A percentile compares a stretch with the other conserved stretches of the same genome.
Evolutionary conservation across 495 filamentous ascomycete genomes (phyloP).

Genomic region (Penicillium dipodomyicola): DNA sequence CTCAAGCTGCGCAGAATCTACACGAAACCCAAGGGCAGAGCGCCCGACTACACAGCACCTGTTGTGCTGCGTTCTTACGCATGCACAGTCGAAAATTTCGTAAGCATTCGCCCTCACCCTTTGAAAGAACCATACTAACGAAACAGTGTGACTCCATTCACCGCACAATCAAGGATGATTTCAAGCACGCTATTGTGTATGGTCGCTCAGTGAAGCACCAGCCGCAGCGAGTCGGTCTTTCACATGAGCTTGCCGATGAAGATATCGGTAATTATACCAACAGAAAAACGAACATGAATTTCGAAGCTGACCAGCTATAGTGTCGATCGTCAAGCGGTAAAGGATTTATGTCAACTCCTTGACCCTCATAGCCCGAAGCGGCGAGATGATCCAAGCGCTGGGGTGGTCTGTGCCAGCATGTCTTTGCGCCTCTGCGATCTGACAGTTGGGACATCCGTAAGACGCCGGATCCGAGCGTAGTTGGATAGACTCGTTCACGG

Average conservation of each 20-base stretch:
- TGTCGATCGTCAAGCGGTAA: slow-evolving; percentile 95
- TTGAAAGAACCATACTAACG: background rate
- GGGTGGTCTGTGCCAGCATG: slow-evolving; percentile 30
- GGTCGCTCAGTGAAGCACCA: slow-evolving; percentile 98
- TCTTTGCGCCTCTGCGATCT: slow-evolving; percentile 18
- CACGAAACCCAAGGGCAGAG: slow-evolving; percentile 95
- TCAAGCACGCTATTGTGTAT: slow-evolving; percentile 93
- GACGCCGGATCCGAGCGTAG: slow-evolving; percentile 27
- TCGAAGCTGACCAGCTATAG: slow-evolving; percentile 52
- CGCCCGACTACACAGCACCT: slow-evolving; percentile 88
- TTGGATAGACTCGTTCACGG: slow-evolving; percentile 38
- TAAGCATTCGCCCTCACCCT: slow-evolving; percentile 46
- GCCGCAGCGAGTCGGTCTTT: slow-evolving; percentile 89
- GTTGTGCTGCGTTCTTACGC: slow-evolving; percentile 80
- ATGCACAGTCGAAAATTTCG: slow-evolving; percentile 95
- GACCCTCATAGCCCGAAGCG: slow-evolving; percentile 30
- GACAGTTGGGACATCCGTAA: slow-evolving; percentile 30
- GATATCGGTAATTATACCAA: slow-evolving; percentile 77
- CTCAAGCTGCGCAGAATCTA: slow-evolving; percentile 87
- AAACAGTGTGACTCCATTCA: slow-evolving; percentile 92
- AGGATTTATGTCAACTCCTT: slow-evolving; percentile 19
- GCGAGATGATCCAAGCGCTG: slow-evolving; percentile 32
- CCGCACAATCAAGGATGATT: slow-evolving; percentile 91
- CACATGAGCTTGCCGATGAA: slow-evolving; percentile 91
- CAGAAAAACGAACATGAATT: slow-evolving; percentile 2